Conservation (phyloP, 108 stramenopile species). For the Cylindrotheca closterium region DNA sequence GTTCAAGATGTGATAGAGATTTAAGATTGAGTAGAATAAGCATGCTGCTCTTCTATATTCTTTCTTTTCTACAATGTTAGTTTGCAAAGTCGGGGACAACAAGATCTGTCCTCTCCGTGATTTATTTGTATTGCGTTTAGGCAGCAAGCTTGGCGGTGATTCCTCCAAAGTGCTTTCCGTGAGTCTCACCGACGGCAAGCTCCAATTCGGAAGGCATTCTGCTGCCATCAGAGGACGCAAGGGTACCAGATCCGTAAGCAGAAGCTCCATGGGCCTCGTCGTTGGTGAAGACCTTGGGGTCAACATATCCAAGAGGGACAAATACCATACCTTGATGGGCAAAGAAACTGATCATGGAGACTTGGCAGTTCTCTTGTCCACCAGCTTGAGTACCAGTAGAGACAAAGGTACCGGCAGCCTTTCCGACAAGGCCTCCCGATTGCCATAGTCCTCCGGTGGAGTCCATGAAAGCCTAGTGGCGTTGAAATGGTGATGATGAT, state of each 20-base stretch:
- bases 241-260: constrained; percentile 67
- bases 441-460: constrained; percentile 68
- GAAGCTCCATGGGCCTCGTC: constrained; percentile 58
- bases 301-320: constrained; percentile 65
- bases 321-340: constrained; percentile 82
- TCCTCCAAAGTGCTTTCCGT: constrained; percentile 60
- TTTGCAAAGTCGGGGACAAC: no score
- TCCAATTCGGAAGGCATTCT: constrained; percentile 65
- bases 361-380: constrained; percentile 70
- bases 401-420: constrained; percentile 67
- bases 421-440: constrained; percentile 61
- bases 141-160: constrained; percentile 59
- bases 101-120: no score
- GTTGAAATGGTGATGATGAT: not conserved
- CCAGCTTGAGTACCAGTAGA: constrained; percentile 53
- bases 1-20: no score
- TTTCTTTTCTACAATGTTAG: no score
- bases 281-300: constrained; percentile 48
- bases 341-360: constrained; percentile 60
- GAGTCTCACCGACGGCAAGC: constrained; percentile 40
- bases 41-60: no score
- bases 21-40: no score
- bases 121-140: constrained; percentile 6
- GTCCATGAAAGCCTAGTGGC: constrained; percentile 48
- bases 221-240: constrained; percentile 66